Evolutionary conservation across 2,329 filamentous ascomycete species (phyloP), one percentile per base, ranked within the genome.

Genomic region (Didymella arachidicola): DNA sequence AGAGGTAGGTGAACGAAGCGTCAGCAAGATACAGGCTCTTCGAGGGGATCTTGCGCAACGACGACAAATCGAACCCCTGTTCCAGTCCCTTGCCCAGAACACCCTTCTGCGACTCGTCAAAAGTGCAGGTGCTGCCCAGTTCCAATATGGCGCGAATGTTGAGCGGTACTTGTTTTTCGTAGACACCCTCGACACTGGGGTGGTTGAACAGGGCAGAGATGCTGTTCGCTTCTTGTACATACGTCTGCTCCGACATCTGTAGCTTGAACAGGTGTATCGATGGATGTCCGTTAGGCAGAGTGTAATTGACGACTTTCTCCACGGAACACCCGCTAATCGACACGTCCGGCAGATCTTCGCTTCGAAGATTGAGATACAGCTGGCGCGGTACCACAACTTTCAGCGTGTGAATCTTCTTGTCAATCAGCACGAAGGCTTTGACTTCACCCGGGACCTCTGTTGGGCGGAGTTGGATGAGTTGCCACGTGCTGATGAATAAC

Each of bases 241-340:
- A 99, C 0, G 91, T 84, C 55, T 95, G 89, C 75, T 99, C 95
- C 0, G 91, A 84, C 77, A 99, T 91, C 0, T 90, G 93, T 36
- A 99, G 83, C 79, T 93, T 96, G 84, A 98, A 98, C 4, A 99
- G 83, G 79, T 99, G 92, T 4, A 92, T 90, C 0, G 94, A 98
- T 3, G 92, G 89, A 76, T 98, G 95, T 0, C 95, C 95, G 69
- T 99, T 99, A 0, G 95, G 95, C 7, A 99, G 81, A 3, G 92
- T 96, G 76, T 96, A 90, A 70, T 89, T 95, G 70, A 96, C 90
- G 68, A 97, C 92, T 72, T 97, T 96, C 74, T 99, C 92, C 0
- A 95, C 94, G 38, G 89, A 86, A 72, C 94, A 97, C 1, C 89
- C 92, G 8, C 89, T 86, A 36, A 99, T 87, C 19, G 93, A 90